Conservation (phyloP, 768 basidiomycete genomes). For the Stropharia rugosoannulata region DNA sequence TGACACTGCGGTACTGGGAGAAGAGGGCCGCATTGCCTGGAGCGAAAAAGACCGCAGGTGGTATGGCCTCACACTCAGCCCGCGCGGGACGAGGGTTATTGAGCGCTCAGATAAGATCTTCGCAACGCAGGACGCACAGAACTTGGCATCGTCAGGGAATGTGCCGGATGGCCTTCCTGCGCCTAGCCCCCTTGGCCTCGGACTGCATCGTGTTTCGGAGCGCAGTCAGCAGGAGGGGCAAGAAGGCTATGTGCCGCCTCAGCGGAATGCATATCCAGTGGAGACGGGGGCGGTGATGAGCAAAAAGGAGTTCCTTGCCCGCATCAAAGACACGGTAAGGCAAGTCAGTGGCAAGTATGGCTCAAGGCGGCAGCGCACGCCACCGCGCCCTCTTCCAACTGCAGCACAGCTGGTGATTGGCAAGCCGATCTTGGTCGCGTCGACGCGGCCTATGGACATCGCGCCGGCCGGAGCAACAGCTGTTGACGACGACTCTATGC, state of each 20-base stretch:
- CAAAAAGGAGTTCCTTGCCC: slow-evolving; percentile 69
- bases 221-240: slow-evolving; percentile 29
- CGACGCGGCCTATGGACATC: slow-evolving; percentile 13
- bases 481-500: slow-evolving; percentile 37
- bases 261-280: slow-evolving; percentile 1
- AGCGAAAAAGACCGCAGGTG: slow-evolving; percentile 66
- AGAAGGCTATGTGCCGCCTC: slow-evolving; percentile 14
- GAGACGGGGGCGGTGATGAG: slow-evolving; percentile 44
- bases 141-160: background rate
- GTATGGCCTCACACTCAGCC: slow-evolving; percentile 53
- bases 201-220: slow-evolving; percentile 49
- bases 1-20: slow-evolving; percentile 59
- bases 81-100: slow-evolving; percentile 23
- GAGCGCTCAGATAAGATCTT: slow-evolving; percentile 11
- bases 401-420: slow-evolving; percentile 51
- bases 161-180: background rate
- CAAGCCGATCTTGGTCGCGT: slow-evolving; percentile 47
- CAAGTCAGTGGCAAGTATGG: slow-evolving; percentile 65
- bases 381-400: slow-evolving; percentile 4
- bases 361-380: slow-evolving; percentile 28
- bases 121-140: background rate
- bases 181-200: slow-evolving; percentile 36
- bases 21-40: slow-evolving; percentile 57
- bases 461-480: slow-evolving; percentile 25
- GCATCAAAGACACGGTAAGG: slow-evolving; percentile 61